Evolutionary conservation across 192 early-diverging fungal species (phyloP), one percentile per base, ranked within the genome.

Genomic region (Podila epigama): DNA sequence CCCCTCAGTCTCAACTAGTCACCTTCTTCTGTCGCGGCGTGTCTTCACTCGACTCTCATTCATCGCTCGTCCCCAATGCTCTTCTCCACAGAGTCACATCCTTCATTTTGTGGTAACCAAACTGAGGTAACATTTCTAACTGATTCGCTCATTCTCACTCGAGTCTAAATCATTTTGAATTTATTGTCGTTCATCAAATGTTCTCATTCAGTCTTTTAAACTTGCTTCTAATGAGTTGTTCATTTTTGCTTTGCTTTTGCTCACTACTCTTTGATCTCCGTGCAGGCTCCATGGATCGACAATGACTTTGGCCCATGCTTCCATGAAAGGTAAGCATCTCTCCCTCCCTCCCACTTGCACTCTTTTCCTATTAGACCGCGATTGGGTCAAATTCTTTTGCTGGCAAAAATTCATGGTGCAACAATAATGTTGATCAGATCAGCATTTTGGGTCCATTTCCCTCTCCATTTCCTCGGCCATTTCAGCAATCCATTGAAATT

Each of bases 281-380:
- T 20, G 2, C 62, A 68, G 65, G 36, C 54, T n/a, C 73, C 66
- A 11, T 77, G 73, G 73, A 34, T 68, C 9, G 66, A 59, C 61
- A 62, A 77, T 59, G 73, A 77, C 66, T 77, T 77, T 63, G 52
- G 66, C 13, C 73, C 73, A 37, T 77, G 73, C 40, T 77, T 77
- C 56, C 73, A 77, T 58, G 44, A 77, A 37, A 68, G 60, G 73
- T 77, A 77, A 35, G 27, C 32, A 10, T 51, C 20, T 3, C 10
- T 32, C 12, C 55, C 28, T 1, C 3, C n/a, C 20, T 44, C 31
- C 18, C 13, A 28, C 10, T 28, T 20, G 31, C 52, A 31, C 22
- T 5, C 2, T 13, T 32, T 25, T 39, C 39, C 33, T 33, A 7
- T 3, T 51, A 15, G 3, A 18, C 16, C 27, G 22, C 5, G n/a